Conservation (phyloP, 768 basidiomycete species). For the Psilocybe tampanensis region DNA sequence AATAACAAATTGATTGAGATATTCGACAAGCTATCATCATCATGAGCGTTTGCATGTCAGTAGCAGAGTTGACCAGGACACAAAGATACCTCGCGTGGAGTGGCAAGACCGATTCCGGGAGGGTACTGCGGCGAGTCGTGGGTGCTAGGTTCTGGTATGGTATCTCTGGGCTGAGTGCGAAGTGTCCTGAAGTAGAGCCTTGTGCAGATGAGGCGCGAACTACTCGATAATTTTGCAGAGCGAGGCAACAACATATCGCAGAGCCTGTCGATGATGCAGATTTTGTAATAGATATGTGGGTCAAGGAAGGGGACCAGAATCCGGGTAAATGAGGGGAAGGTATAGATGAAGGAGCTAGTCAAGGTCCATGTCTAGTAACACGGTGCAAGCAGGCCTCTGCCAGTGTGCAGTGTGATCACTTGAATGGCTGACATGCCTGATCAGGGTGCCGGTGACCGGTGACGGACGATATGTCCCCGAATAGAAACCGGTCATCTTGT, state of each 20-base stretch:
- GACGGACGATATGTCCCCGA: background rate
- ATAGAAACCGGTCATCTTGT: background rate
- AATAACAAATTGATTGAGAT: constrained; percentile 86
- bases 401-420: background rate
- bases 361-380: background rate
- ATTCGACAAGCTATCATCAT: constrained; percentile 69
- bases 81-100: constrained; percentile 47
- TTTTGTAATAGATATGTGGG: background rate
- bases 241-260: background rate
- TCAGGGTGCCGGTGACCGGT: constrained; percentile 13
- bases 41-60: background rate
- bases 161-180: constrained; percentile 60
- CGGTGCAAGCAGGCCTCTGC: background rate
- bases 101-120: constrained; percentile 56
- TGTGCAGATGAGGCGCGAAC: constrained; percentile 14
- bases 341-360: background rate
- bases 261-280: background rate
- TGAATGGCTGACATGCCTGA: background rate
- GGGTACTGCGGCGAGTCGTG: constrained; percentile 28
- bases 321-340: background rate
- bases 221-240: background rate
- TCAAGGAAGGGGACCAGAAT: background rate
- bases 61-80: background rate
- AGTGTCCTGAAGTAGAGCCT: constrained; percentile 34
- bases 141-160: constrained; percentile 16